A percentile compares a stretch with the other conserved stretches of the same genome.
Conservation (phyloP, 2,329 filamentous ascomycete genomes). For the Fusarium beomiforme region DNA sequence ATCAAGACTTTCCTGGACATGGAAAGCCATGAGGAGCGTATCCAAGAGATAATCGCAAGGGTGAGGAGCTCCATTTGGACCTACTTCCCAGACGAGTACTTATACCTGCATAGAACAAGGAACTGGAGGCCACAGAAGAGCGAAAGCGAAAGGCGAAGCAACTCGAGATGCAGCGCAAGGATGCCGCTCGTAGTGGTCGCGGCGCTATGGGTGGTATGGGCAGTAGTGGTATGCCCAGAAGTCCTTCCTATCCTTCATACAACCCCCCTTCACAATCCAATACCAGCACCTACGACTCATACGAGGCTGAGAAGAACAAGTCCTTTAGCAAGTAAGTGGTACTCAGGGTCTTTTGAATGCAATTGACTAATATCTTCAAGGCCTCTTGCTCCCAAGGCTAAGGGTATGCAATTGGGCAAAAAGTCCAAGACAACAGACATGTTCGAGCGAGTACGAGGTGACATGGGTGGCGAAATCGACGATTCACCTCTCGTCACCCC, state of each 20-base stretch:
- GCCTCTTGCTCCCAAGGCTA: conserved; percentile 79
- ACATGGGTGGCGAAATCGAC: conserved; percentile 88
- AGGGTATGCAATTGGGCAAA: conserved; percentile 99
- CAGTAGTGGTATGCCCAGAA: conserved; percentile 67
- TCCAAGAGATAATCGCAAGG: conserved; percentile 96
- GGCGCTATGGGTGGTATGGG: conserved; percentile 49
- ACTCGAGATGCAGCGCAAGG: conserved; percentile 98
- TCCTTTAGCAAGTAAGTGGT: conserved; percentile 75
- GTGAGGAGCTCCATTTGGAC: conserved; percentile 57
- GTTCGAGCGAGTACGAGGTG: conserved; percentile 93
- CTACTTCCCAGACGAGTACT: conserved; percentile 23
- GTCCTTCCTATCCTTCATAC: conserved; percentile 89
- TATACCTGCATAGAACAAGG: conserved; percentile 79
- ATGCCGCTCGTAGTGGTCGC: conserved; percentile 78
- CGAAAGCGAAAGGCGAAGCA: conserved; percentile 99
- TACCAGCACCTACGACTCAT: conserved; percentile 88
- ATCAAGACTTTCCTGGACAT: conserved; percentile 99
- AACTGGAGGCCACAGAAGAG: conserved; percentile 97
- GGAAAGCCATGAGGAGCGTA: conserved; percentile 98
- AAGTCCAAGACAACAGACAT: conserved; percentile 98
- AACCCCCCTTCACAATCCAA: conserved; percentile 80
- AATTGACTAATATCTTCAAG: conserved; percentile 46
- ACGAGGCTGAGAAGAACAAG: conserved; percentile 98
- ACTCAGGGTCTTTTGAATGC: neutral
- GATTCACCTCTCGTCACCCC: conserved; percentile 76